These are phyloP conservation scores for Oryza punctata DNA, from an alignment of 176 grass and related monocot genomes.

Conservation along the genomic window DNA sequence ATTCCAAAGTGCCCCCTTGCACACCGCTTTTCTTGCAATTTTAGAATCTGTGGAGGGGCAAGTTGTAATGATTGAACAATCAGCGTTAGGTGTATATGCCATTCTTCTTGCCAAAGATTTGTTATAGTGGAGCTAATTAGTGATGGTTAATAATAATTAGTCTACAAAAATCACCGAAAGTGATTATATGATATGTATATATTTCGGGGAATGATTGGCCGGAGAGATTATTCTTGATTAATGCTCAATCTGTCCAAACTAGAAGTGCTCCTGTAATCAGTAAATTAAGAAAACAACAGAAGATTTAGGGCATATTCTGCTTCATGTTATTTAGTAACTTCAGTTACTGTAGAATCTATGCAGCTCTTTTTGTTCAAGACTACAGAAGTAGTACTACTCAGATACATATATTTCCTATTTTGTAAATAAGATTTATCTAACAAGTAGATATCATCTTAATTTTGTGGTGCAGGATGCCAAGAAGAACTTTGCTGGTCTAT, in stretches of 20 bases:
- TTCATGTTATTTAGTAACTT: not conserved
- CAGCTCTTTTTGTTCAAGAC: not conserved
- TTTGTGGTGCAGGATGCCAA: slow-evolving; percentile 55
- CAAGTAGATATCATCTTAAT: not conserved
- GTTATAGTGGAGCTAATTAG: slow-evolving; percentile 39
- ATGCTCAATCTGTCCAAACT: not conserved
- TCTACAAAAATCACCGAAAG: slow-evolving; percentile 42
- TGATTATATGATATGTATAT: not conserved
- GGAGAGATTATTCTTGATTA: not conserved
- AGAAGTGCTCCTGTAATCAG: not conserved
- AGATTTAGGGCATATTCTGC: not conserved
- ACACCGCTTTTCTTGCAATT: slow-evolving; percentile 10
- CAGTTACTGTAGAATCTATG: not conserved
- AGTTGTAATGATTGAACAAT: slow-evolving; percentile 51
- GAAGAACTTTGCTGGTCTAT: slow-evolving; percentile 43
- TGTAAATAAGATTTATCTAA: slow-evolving; percentile 2
- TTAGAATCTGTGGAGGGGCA: slow-evolving; percentile 23
- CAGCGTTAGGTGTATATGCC: slow-evolving; percentile 42
- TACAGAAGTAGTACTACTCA: not conserved
- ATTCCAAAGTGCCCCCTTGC: slow-evolving; percentile 9
- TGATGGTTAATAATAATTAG: slow-evolving; percentile 33
- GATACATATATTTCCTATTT: not conserved
- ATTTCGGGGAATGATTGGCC: not conserved
- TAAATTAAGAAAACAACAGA: not conserved
- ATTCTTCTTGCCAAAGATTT: slow-evolving; percentile 49